Conservation (phyloP, 257 asterid species). For the Ilex aquifolium region DNA sequence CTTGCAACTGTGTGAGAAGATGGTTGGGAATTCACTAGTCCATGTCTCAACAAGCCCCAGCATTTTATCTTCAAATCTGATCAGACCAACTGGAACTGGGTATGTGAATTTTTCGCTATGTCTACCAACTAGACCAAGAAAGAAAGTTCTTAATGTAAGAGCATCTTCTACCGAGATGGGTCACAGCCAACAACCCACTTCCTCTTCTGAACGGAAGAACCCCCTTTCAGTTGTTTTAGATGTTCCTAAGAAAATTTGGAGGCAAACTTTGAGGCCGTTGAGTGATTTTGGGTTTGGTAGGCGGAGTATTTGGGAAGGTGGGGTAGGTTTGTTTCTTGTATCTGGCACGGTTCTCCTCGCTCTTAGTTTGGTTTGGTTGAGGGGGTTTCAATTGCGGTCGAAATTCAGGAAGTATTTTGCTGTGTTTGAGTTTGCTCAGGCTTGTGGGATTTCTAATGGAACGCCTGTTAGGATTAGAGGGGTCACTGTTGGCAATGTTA, state of each 20-base stretch:
- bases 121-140: slow-evolving; percentile 24
- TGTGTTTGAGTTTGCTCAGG: slow-evolving; percentile 84
- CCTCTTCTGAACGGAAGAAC: slow-evolving; percentile 41
- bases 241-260: slow-evolving; percentile 69
- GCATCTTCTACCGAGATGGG: slow-evolving; percentile 45
- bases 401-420: slow-evolving; percentile 80
- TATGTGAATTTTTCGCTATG: slow-evolving; percentile 37
- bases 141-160: slow-evolving; percentile 29
- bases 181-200: slow-evolving; percentile 23
- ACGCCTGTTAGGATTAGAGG: slow-evolving; percentile 96
- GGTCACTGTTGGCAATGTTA: slow-evolving; percentile 81
- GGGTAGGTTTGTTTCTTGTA: slow-evolving; percentile 86
- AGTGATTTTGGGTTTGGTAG: slow-evolving; percentile 89
- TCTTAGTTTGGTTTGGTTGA: slow-evolving; percentile 90
- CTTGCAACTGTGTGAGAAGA: slow-evolving; percentile 5
- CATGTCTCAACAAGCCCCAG: slow-evolving; percentile 41
- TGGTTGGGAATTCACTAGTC: slow-evolving; percentile 48
- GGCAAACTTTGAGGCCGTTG: slow-evolving; percentile 73
- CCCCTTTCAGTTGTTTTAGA: slow-evolving; percentile 52
- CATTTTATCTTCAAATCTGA: slow-evolving; percentile 26
- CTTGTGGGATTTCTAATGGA: slow-evolving; percentile 89
- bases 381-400: slow-evolving; percentile 83
- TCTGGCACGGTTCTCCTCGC: slow-evolving; percentile 77
- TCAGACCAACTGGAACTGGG: slow-evolving; percentile 27
- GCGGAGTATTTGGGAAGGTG: slow-evolving; percentile 99